Base-by-base conservation (phyloP, 1,284 basidiomycete species). In the Puccinia coronata region DNA sequence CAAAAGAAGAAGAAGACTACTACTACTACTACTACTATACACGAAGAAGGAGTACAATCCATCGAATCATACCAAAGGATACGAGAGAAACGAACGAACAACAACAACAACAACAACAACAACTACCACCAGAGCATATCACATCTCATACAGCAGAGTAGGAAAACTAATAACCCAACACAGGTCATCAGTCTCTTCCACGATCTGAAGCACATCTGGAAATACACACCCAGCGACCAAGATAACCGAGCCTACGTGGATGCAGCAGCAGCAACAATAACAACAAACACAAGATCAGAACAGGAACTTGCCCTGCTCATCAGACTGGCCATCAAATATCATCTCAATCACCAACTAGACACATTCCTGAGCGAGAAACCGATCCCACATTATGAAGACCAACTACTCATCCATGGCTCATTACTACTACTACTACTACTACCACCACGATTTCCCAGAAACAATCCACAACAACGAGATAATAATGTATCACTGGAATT, bases 211-310 rank as follows among this genome's bases (percentile, higher is more conserved):
- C 25, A 16, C 12, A 49, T 78, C 47, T 67, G 63, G 75, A 65
- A 49, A 23, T 78, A 51, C 51, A 6, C 31, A 20, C 61, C 61
- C 9, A 67, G 23, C 61, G 59, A 51, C 12, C 57, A 65, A 31
- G 75, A 78, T 51, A 78, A 47, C 36, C 59, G 36, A 31, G 55
- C 25, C 43, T 77, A 65, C 41, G 11, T 78, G n/a, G n/a, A 31
- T 8, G 74, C 74, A 31, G 55, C 57, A 47, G 16, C 43, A 47
- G 8, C 16, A 47, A 1, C 59, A 39, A 34, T 6, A 63, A 23
- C 39, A 43, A 43, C 31, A 11, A 41, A 43, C 36, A 28, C 55
- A 9, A 25, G 6, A 47, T 36, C 41, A 49, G 61, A 69, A 53
- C 0, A 43, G 28, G 41, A 78, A 49, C 61, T 65, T 3, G 61